phyloP scores from a whole-genome alignment of 176 grass and related monocot species.

The Otatea glauca region DNA sequence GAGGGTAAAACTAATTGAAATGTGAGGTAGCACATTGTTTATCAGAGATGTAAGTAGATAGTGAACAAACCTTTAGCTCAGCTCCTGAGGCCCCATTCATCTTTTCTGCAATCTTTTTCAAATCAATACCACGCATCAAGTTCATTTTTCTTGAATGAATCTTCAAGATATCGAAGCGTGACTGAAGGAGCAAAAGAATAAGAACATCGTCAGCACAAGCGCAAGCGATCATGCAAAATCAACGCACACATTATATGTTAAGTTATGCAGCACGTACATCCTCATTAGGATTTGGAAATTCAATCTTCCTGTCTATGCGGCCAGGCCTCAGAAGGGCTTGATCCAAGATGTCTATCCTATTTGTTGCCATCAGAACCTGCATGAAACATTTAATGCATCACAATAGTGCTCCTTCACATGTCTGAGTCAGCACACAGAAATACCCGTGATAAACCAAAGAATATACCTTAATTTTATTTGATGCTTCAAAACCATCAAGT shows the following conservation, averaged over 20 bases:
- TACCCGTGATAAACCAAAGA: too few relatives aligned
- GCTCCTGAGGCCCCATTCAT: conserved; percentile 83
- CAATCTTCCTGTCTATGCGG: conserved; percentile 85
- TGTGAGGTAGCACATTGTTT: too few relatives aligned
- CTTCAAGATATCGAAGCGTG: conserved; percentile 90
- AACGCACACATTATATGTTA: too few relatives aligned
- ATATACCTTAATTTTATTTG: conserved; percentile 90
- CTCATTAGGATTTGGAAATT: conserved; percentile 82
- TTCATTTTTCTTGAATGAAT: conserved; percentile 99
- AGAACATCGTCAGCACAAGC: too few relatives aligned
- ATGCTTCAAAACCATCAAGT: conserved; percentile 98
- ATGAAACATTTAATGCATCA: too few relatives aligned
- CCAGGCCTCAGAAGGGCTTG: conserved; percentile 84
- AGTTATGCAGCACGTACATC: conserved; percentile 43
- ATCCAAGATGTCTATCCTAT: conserved; percentile 83
- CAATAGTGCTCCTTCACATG: too few relatives aligned
- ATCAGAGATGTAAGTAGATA: too few relatives aligned
- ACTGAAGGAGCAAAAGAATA: conserved; percentile 53
- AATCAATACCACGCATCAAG: conserved; percentile 88
- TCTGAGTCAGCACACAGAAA: too few relatives aligned
- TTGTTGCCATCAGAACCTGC: conserved; percentile 67
- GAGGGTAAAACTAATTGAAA: too few relatives aligned
- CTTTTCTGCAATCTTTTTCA: conserved; percentile 77
- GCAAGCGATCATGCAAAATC: too few relatives aligned
- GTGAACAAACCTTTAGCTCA: conserved; percentile 64